Base-by-base conservation (phyloP, 176 grass and related monocot genomes). In the Avena atlantica region DNA sequence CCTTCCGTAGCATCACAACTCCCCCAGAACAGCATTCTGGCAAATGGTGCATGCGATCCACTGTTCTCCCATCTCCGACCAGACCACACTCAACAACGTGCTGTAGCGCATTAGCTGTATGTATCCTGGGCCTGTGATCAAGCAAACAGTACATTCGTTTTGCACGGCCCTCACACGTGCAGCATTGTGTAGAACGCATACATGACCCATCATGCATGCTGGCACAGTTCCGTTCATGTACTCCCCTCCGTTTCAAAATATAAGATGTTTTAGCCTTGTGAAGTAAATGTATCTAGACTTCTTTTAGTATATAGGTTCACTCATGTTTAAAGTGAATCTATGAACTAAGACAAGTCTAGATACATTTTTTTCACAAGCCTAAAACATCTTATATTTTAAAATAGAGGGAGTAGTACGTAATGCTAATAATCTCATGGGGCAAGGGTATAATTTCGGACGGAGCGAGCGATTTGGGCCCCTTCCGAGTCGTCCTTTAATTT, bases 31-130 rank as follows among this genome's bases (percentile, higher is more conserved):
- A 2, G 17, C 82, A 25, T 84, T 57, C 57, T 76, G 78, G 60
- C 71, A 59, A 81, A 4, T 23, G 49, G 24, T 47, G 67, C 66
- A 81, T 75, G 70, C 60, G 88, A 76, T 60, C 21, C 78, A 48
- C 78, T 49, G 37, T 50, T 31, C 64, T 67, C 50, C 50, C 23
- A 40, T 74, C 57, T 58, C 70, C 11, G 45, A 71, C 37, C 70
- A 86, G 25, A 34, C 27, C 58, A 14, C 20, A 37, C 27, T 20
- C 36, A 52, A 20, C 69, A 81, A 75, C 78, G 60, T 70, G 60
- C 19, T 6, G 24, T 24, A 57, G 24, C 1, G 45, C 19, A 9
- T 19, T 7, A 40, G 53, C 16, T 29, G 12, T 21, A 75, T 34
- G 50, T 50, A 6, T 9, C 7, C 29, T 78, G 24, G 23, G 2